Evolutionary conservation across 345 rosid genomes (phyloP), one percentile per base, ranked within the genome.

Genomic region (sweet orange (Citrus sinensis)): DNA sequence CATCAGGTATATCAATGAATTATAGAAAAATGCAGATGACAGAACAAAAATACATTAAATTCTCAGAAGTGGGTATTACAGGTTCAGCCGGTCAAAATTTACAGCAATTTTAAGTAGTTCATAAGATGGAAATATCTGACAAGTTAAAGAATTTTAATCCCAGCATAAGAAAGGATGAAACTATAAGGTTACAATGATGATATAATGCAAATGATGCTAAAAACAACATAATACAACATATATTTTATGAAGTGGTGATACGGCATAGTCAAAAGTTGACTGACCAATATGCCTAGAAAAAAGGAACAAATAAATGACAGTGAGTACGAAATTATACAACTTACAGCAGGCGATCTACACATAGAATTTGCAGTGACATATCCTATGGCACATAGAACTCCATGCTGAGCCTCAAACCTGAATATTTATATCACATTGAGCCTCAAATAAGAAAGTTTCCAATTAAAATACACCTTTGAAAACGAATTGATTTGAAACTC

Each of bases 361-460:
- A 90, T 74, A 76, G 87, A 87, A 82, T 92, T 94, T 24, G 99
- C 97, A 71, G 91, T 82, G 66, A 90, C 86, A 83, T 88, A 93
- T 88, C 99, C 99, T 71, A 88, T 70, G 46, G 96, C 93, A 78
- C 90, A 93, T 81, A 95, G 73, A 27, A 88, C 87, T 79, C 99
- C 99, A 83, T 95, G 90, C 13, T 85, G 87, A 67, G 75, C 87
- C 86, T 95, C 99, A 82, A 91, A 93, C 92, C 99, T 93, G 89
- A 79, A 80, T 73, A 73, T 11, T 76, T 29, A 35, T 70, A 32
- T 61, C 56, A 67, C 76, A 58, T 70, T 58, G 70, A 35, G 35
- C 76, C 76, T 10, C 70, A 80, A 81, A 69, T 74, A 60, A 80
- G 79, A 70, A 32, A 32, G 40, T 19, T 62, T 62, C 19, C 13